A percentile compares a stretch with the other conserved stretches of the same genome.
Conservation (phyloP, 441 rosid species). For the Mallotus repandus region DNA sequence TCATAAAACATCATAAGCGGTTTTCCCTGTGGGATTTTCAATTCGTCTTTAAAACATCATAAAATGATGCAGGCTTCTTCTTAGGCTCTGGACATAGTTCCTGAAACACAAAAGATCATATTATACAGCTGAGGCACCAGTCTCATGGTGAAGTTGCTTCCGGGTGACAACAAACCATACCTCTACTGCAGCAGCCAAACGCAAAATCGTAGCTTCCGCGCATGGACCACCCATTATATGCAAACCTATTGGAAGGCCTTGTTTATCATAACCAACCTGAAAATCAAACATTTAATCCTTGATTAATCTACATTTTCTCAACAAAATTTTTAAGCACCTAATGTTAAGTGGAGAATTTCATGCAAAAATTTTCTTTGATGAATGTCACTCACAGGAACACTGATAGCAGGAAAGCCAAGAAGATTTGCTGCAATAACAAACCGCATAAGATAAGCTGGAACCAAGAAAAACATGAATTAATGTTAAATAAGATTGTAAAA, state of each 20-base stretch:
- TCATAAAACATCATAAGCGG: constrained; percentile 46
- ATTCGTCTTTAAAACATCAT: constrained; percentile 49
- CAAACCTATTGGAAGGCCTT: constrained; percentile 84
- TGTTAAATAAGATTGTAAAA: not conserved
- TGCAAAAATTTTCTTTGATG: not conserved
- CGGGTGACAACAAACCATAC: constrained; percentile 29
- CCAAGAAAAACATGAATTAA: constrained; percentile 10
- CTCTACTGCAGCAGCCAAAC: constrained; percentile 72
- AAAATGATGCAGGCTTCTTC: constrained; percentile 61
- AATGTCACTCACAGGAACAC: constrained; percentile 56
- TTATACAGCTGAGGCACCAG: not conserved
- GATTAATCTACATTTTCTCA: not conserved
- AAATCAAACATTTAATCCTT: not conserved
- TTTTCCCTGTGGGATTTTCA: constrained; percentile 11
- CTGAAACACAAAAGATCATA: constrained; percentile 35
- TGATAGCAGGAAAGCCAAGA: constrained; percentile 81
- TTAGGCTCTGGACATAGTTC: constrained; percentile 44
- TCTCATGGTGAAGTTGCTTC: not conserved
- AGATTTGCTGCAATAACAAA: constrained; percentile 65
- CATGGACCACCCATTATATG: constrained; percentile 81
- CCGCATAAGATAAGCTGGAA: constrained; percentile 73
- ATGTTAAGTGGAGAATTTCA: not conserved
- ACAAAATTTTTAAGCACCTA: not conserved
- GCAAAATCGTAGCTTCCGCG: constrained; percentile 77
- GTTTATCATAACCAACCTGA: constrained; percentile 84